Base-by-base conservation (phyloP, 306 rosid species). In the Chamaecrista fasciculata region DNA sequence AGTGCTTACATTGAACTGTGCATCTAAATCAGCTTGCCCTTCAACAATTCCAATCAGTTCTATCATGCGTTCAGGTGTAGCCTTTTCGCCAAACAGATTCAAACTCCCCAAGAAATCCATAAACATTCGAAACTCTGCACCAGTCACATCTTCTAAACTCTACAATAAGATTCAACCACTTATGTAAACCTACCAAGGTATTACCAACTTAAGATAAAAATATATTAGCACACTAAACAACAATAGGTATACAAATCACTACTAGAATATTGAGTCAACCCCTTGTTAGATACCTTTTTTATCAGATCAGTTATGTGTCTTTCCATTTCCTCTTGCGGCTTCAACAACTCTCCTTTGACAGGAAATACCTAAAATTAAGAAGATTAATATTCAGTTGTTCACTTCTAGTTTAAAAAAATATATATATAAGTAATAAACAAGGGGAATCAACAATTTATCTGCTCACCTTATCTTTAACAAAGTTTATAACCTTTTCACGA, bases 251-350 rank as follows among this genome's bases (percentile, higher is more conserved):
- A 15, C 36, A 73, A 61, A 26, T 28, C 57, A 44, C 23, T 39
- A 11, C 64, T 70, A 57, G 34, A 79, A 75, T 25, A 61, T 69
- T 31, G 9, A 59, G 76, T 36, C 50, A 53, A 48, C 65, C 36
- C 59, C 78, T 55, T 62, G 61, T 24, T 24, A 36, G 26, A 73
- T 52, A 89, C 99, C 88, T 84, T 95, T 79, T 95, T 95, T 72
- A 95, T 89, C 76, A 95, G 79, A 79, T 95, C 96, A 64, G 99
- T 95, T 72, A 95, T 95, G 74, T 95, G 99, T 69, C 97, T 87
- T 82, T 95, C 99, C 99, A 89, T 95, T 81, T 91, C 97, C 79
- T 91, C 99, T 39, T 75, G 96, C 64, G 97, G 99, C 80, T 86
- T 95, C 84, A 95, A 71, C 62, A 95, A 84, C 78, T 95, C 99